A percentile compares a stretch with the other conserved stretches of the same genome.
phyloP scores from a whole-genome alignment of 108 stramenopile species.

The Cyclotella sp. region DNA sequence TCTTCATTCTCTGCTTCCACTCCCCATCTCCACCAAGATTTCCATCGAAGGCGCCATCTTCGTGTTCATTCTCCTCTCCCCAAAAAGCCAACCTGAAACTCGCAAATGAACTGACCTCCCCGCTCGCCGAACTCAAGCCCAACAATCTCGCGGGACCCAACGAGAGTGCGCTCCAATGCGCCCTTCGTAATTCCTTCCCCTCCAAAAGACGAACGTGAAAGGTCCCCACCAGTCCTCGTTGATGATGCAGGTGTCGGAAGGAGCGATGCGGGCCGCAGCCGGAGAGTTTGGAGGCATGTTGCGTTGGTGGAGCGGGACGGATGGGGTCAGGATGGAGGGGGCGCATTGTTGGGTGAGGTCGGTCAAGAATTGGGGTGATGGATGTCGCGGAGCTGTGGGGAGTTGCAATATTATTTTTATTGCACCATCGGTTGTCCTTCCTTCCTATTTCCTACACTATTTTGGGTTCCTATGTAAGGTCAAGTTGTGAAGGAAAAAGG shows the following conservation, averaged over 20 bases:
- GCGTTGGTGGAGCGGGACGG: slow-evolving; percentile 15
- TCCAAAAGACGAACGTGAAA: slow-evolving; percentile 77
- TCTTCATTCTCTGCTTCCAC: neutral
- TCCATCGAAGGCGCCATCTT: neutral
- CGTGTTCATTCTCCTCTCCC: neutral
- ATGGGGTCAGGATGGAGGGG: slow-evolving; percentile 39
- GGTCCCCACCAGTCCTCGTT: slow-evolving; percentile 70
- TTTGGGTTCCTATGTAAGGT: too few species aligned
- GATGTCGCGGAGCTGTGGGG: too few species aligned
- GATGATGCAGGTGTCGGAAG: slow-evolving; percentile 82
- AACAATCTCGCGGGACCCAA: slow-evolving; percentile 73
- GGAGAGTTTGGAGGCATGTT: neutral
- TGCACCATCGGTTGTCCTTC: too few species aligned
- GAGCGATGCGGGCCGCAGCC: slow-evolving; percentile 61
- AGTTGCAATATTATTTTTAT: too few species aligned
- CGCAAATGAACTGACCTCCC: slow-evolving; percentile 71
- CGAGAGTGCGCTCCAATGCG: slow-evolving; percentile 79
- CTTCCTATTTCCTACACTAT: too few species aligned
- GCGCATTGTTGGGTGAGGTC: too few species aligned
- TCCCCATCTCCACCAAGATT: too few species aligned
- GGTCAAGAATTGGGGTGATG: too few species aligned
- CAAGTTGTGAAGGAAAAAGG: too few species aligned
- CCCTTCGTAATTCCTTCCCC: slow-evolving; percentile 62
- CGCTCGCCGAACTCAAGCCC: slow-evolving; percentile 78
- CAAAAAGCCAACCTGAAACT: slow-evolving; percentile 54